Percentiles rank a stretch among this genome's conserved stretches.
Evolutionary conservation across 2,329 filamentous ascomycete species (phyloP).

Genomic region (Colletotrichum noveboracense): DNA sequence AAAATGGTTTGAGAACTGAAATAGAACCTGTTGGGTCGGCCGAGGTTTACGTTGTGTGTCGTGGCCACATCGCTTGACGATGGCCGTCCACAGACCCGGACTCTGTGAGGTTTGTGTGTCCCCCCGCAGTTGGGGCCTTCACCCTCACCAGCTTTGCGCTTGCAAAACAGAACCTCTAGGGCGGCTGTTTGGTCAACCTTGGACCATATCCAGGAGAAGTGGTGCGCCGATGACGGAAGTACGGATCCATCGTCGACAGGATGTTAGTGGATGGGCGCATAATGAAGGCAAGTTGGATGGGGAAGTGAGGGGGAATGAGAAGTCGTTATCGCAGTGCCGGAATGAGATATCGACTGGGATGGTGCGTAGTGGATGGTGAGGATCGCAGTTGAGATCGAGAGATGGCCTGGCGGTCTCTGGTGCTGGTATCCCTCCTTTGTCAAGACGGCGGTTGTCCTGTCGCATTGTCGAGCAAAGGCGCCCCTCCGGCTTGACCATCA

Average conservation of each 20-base stretch:
- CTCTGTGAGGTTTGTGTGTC: background rate
- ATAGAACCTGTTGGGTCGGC: background rate
- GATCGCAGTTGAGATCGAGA: background rate
- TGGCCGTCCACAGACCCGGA: background rate
- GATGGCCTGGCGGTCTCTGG: background rate
- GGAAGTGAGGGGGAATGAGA: background rate
- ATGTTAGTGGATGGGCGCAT: background rate
- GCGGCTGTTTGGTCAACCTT: background rate
- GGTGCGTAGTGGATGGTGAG: background rate
- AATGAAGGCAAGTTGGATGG: background rate
- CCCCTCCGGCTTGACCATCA: background rate
- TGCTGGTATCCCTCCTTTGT: background rate
- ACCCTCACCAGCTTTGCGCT: background rate
- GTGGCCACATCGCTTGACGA: background rate
- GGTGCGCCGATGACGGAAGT: background rate
- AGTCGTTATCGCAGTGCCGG: background rate
- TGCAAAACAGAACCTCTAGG: background rate
- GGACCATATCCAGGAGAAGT: background rate
- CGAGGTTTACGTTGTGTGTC: background rate
- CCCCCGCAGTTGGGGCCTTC: background rate
- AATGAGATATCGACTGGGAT: background rate
- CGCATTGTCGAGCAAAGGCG: background rate
- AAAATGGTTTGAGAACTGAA: background rate
- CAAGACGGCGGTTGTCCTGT: background rate
- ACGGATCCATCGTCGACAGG: background rate